Evolutionary conservation across 2,329 filamentous ascomycete species (phyloP), one percentile per base, ranked within the genome.

Genomic region (Chrysoporthe puriensis): DNA sequence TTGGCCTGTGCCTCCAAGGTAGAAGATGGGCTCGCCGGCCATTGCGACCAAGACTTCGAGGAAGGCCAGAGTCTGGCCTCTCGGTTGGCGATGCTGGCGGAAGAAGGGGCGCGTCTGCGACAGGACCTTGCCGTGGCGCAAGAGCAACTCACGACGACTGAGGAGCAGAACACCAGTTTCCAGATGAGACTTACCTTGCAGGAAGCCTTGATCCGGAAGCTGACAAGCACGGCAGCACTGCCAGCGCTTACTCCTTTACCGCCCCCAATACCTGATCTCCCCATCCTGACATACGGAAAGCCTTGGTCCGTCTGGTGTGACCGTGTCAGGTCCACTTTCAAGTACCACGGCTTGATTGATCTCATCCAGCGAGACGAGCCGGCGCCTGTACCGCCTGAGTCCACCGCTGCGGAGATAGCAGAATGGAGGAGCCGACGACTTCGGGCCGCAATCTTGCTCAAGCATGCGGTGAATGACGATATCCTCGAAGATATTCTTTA

Each of bases 391-490:
- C 18, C 44, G 40, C 57, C 64, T 13, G 46, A 7, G 40, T 57
- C 54, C 11, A 64, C 62, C 18, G 48, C 58, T 18, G 34, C 42
- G 34, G 63, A 64, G 54, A 46, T 58, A 34, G 32, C 54, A 14
- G 44, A 44, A 14, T 63, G 68, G 9, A 57, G 62, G 18, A 40
- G 43, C 26, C 50, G 58, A 21, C 62, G 68, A 36, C 58, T 69
- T n/a, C 64, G 65, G 14, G 65, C 68, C n/a, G 58, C 57, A 0
- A 46, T 65, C 1, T 42, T 69, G 1, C 62, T 69, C 7, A 69
- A 69, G 40, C 57, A 59, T 1, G 68, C 68, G n/a, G 44, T 69
- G 36, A 62, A 67, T n/a, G 68, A 69, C 58, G 65, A 69, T 32
- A 65, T 69, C 44, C 62, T 69, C 26, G 68, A 69, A 32, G 68